These are phyloP conservation scores for Apiospora hydei DNA, from an alignment of 2,329 filamentous ascomycete species.

Conservation along the genomic window DNA sequence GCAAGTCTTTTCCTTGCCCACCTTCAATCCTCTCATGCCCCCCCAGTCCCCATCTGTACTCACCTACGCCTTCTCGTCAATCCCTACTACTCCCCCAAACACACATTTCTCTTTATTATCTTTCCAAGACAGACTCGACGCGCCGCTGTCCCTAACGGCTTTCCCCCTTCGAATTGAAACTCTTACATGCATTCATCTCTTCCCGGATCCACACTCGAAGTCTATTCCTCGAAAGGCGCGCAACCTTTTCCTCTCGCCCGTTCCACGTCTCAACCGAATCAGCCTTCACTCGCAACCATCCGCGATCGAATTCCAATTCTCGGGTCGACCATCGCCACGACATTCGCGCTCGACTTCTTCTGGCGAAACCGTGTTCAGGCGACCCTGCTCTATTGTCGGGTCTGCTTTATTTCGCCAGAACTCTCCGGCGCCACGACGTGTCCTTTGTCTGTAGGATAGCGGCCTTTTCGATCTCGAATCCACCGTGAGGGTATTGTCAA, in stretches of 20 bases:
- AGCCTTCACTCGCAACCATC: conserved; percentile 21
- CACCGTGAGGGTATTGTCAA: conserved; percentile 5
- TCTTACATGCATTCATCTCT: conserved; percentile 20
- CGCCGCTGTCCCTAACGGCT: conserved; percentile 17
- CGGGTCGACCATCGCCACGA: conserved; percentile 9
- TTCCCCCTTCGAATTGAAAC: conserved; percentile 17
- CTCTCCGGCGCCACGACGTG: conserved; percentile 38
- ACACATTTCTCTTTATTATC: conserved; percentile 18
- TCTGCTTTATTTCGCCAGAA: conserved; percentile 31
- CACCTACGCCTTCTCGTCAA: conserved; percentile 21
- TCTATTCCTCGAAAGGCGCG: conserved; percentile 31
- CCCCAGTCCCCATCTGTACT: conserved; percentile 22
- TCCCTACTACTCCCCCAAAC: conserved; percentile 20
- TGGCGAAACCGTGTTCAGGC: conserved; percentile 10
- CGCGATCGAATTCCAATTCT: conserved; percentile 31
- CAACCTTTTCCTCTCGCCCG: conserved; percentile 26
- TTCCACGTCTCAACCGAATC: conserved; percentile 34
- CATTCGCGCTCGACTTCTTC: neutral
- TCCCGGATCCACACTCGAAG: conserved; percentile 32
- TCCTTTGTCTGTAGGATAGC: conserved; percentile 38
- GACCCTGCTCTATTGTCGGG: conserved; percentile 28
- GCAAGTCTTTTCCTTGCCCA: conserved; percentile 25
- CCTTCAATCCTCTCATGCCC: conserved; percentile 22
- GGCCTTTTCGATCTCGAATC: conserved; percentile 26
- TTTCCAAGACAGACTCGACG: conserved; percentile 16